Percentiles rank a stretch among this genome's conserved stretches.
Conservation (phyloP, 352 stramenopile species). For the Phytophthora pinifolia region DNA sequence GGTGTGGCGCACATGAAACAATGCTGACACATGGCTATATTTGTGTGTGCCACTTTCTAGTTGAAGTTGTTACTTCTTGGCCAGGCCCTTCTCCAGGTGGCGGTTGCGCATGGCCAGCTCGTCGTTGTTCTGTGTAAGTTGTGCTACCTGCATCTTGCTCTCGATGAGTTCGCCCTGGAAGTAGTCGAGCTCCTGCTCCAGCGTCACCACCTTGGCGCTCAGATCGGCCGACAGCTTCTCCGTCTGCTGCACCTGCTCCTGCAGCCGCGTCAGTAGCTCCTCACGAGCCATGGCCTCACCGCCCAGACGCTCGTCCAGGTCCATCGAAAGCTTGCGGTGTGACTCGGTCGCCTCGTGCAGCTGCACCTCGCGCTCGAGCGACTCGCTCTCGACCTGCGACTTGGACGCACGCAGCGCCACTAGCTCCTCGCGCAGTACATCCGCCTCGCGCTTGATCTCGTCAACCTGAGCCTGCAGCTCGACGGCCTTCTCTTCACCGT, state of each 20-base stretch:
- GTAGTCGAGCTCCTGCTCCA: constrained; percentile 82
- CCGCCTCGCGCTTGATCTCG: constrained; percentile 51
- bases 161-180: constrained; percentile 83
- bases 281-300: constrained; percentile 52
- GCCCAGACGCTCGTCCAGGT: constrained; percentile 49
- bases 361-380: constrained; percentile 39
- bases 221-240: constrained; percentile 34
- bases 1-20: constrained; percentile 4
- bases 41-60: constrained; percentile 1
- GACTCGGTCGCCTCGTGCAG: constrained; percentile 50
- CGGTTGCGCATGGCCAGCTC: constrained; percentile 62
- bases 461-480: constrained; percentile 57
- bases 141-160: constrained; percentile 81
- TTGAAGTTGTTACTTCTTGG: constrained; percentile 32
- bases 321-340: constrained; percentile 37
- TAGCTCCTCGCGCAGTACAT: constrained; percentile 47
- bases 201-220: constrained; percentile 39
- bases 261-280: constrained; percentile 43
- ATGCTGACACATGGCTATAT: constrained; percentile 24
- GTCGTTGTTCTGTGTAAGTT: constrained; percentile 75
- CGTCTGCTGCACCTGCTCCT: constrained; percentile 38
- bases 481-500: constrained; percentile 38
- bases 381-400: constrained; percentile 51
- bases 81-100: constrained; percentile 60
- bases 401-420: constrained; percentile 49